These are phyloP conservation scores for Boletus sp. DNA, from an alignment of 768 basidiomycete genomes.

Conservation along the genomic window DNA sequence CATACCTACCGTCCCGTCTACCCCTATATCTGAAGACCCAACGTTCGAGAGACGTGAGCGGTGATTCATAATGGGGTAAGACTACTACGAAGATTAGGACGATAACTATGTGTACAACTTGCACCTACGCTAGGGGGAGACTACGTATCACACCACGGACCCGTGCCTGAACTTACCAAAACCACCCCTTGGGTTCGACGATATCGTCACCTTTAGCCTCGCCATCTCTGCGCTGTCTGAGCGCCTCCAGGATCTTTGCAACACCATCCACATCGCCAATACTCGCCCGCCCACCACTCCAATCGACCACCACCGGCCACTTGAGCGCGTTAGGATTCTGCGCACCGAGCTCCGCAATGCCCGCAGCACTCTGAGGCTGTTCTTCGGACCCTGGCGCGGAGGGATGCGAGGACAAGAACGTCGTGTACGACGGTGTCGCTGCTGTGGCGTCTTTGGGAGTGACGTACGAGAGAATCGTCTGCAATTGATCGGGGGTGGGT, in stretches of 20 bases:
- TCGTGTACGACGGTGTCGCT: conserved; percentile 23
- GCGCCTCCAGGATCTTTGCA: conserved; percentile 57
- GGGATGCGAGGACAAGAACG: conserved; percentile 64
- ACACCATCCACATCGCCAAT: conserved; percentile 71
- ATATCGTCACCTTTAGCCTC: conserved; percentile 45
- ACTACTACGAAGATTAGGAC: conserved; percentile 1
- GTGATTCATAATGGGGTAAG: not conserved
- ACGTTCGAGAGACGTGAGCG: not conserved
- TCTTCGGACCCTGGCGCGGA: conserved; percentile 36
- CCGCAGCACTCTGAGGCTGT: conserved; percentile 40
- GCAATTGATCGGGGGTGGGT: conserved; percentile 67
- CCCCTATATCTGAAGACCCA: not conserved
- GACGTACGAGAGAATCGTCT: conserved; percentile 62
- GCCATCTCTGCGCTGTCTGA: conserved; percentile 66
- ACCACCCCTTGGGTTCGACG: conserved; percentile 54
- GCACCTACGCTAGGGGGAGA: not conserved
- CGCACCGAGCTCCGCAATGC: conserved; percentile 47
- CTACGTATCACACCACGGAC: not conserved
- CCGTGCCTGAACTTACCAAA: conserved; percentile 31
- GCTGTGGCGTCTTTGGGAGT: conserved; percentile 30
- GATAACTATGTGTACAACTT: not conserved
- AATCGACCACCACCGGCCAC: conserved; percentile 82
- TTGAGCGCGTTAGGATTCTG: conserved; percentile 60
- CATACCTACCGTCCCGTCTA: too few relatives aligned
- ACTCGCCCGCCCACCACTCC: conserved; percentile 60